Base-by-base conservation (phyloP, 495 filamentous ascomycete genomes). In the Pyronema omphalodes region DNA sequence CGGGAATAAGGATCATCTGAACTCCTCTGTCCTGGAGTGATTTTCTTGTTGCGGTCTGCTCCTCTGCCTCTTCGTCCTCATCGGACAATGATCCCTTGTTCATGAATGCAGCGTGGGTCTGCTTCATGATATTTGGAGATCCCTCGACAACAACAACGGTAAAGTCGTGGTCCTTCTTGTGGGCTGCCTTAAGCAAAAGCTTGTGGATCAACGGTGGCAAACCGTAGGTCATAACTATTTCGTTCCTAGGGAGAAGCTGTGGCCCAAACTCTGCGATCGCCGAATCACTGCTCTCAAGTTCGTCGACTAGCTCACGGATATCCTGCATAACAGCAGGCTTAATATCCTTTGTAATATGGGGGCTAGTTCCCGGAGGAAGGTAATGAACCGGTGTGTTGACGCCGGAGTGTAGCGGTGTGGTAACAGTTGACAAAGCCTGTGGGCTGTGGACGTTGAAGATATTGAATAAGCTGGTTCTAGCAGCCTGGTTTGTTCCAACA, bases 271-370 rank as follows among this genome's bases (percentile, higher is more conserved):
- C 61, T 9, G 60, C 47, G 12, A 64, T 57, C 35, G 63, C 58
- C 8, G 53, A 43, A 19, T 64, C 61, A 29, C 57, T 63, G 18
- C 52, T 54, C 36, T 64, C 61, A 9, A 64, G 61, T 44, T 64
- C 61, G 18, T 64, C 61, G 9, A 64, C 57, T 33, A 64, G 57
- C 18, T 64, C 61, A 29, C 60, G 57, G 37, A 64, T 64, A 56
- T 64, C 61, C 18, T 64, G 60, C 37, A 64, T 63, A 17, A 64
- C 58, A 8, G 61, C 60, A 14, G 61, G 60, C 29, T 60, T 60
- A 15, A 64, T 53, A n/a, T 64, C 60, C 34, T 52, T 52, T 29
- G 19, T 12, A 11, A 11, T 11, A 23, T 18, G 9, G 8, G 19
- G 9, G 19, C 44, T 47, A 3, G 39, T 43, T 17, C 12, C 39